phyloP scores from a whole-genome alignment of 2,329 filamentous ascomycete species.

The Eurotiales sp. region DNA sequence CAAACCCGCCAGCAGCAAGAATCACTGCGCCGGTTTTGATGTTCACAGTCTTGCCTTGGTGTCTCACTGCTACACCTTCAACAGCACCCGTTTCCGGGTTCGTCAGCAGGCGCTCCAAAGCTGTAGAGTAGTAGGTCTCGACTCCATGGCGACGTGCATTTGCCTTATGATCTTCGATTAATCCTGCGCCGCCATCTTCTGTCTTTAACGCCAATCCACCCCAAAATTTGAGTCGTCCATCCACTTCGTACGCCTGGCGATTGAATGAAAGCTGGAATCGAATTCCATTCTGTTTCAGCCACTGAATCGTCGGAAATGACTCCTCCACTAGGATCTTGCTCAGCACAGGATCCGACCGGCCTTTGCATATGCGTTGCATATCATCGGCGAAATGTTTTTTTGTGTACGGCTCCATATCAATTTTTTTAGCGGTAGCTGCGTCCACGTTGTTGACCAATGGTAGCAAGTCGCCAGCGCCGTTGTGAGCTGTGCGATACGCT shows the following conservation, averaged over 20 bases:
- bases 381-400: constrained; percentile 53
- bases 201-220: constrained; percentile 61
- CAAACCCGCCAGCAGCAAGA: constrained; percentile 58
- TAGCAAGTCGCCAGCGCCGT: constrained; percentile 55
- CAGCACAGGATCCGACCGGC: constrained; percentile 51
- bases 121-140: constrained; percentile 45
- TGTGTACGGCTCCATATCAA: constrained; percentile 59
- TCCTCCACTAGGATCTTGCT: constrained; percentile 50
- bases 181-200: constrained; percentile 57
- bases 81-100: constrained; percentile 20
- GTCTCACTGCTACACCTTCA: constrained; percentile 20
- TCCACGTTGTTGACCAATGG: constrained; percentile 60
- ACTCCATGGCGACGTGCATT: constrained; percentile 46
- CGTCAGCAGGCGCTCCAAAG: constrained; percentile 30
- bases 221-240: constrained; percentile 62
- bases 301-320: constrained; percentile 50
- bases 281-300: constrained; percentile 54
- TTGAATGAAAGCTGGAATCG: constrained; percentile 61
- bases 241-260: constrained; percentile 62
- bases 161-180: constrained; percentile 49
- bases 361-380: constrained; percentile 54
- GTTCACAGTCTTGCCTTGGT: constrained; percentile 9
- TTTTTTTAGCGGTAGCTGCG: constrained; percentile 42
- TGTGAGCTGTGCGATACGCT: constrained; percentile 57
- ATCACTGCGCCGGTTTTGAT: constrained; percentile 25